Evolutionary conservation across 1,139 yeast species (phyloP).

Genomic region (Debaryomyces robertsiae): DNA sequence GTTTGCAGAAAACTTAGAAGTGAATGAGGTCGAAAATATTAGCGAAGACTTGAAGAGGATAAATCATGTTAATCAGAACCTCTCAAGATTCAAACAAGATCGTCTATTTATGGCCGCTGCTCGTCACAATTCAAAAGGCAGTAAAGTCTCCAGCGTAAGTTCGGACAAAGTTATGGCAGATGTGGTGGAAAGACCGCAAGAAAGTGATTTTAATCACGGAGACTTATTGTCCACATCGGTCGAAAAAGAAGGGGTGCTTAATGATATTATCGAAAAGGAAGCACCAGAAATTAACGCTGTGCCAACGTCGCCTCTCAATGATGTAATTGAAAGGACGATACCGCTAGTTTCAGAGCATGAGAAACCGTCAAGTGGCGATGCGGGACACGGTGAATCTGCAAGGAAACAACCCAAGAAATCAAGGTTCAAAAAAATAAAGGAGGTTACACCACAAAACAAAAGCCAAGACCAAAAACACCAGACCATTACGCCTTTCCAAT

Average conservation of each 20-base stretch:
- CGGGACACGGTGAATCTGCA: background rate
- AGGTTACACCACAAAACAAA: background rate
- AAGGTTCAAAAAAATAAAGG: slow-evolving; percentile 10
- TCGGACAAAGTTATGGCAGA: background rate
- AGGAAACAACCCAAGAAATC: slow-evolving; percentile 4
- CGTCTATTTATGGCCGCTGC: slow-evolving; percentile 28
- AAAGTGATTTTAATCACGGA: slow-evolving; percentile 11
- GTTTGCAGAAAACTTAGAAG: slow-evolving; percentile 53
- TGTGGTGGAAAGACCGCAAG: slow-evolving; percentile 10
- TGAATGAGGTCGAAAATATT: slow-evolving; percentile 62
- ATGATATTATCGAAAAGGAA: slow-evolving; percentile 13
- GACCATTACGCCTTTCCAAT: background rate
- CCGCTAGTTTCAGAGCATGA: background rate
- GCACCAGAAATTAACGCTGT: slow-evolving; percentile 13
- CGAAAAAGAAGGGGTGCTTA: slow-evolving; percentile 8
- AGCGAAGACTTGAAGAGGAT: slow-evolving; percentile 50
- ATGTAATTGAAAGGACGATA: slow-evolving; percentile 7
- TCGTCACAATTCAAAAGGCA: slow-evolving; percentile 28
- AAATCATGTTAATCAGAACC: slow-evolving; percentile 18
- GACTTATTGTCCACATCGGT: slow-evolving; percentile 9
- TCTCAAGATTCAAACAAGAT: slow-evolving; percentile 31
- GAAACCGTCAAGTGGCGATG: background rate
- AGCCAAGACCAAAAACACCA: background rate
- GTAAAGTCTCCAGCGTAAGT: slow-evolving; percentile 20
- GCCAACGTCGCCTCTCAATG: slow-evolving; percentile 8